Base-by-base conservation (phyloP, 2,329 filamentous ascomycete genomes). In the Colletotrichum melonis region DNA sequence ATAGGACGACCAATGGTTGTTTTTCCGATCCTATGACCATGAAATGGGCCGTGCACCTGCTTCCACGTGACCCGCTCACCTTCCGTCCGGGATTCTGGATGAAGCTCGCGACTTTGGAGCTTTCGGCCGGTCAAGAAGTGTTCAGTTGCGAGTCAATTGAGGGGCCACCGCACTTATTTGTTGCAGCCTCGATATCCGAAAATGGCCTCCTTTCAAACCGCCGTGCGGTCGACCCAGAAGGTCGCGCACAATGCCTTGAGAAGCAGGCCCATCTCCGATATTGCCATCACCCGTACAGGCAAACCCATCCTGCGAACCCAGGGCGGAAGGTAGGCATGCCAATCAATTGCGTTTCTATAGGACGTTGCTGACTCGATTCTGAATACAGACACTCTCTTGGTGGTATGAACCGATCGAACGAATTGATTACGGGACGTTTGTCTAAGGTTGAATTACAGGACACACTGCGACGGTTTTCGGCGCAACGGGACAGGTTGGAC, bases 401-500 rank as follows among this genome's bases (percentile, higher is more conserved):
- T 92, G 95, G 94, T 97, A 91, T 79, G 81, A 76, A n/a, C 1
- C 19, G 19, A 49, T 22, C 19, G 52, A 19, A 22, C 64, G 26
- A 38, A 5, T 42, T 24, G 30, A 64, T 14, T 12, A 16, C 59
- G 46, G 63, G 56, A 12, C 56, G 11, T 42, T 42, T 74, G 70
- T 76, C 74, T 62, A 71, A 69, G 71, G 75, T 38, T 63, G 26
- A 55, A 32, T 46, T 81, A 77, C 84, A 95, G 96, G 96, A 77
- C 95, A 98, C 86, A 98, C 95, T 75, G 96, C 94, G 75, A 99
- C 97, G 72, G 96, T 99, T 79, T 99, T 99, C 86, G 97, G 97
- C 85, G 97, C 97, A 80, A 98, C 95, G 75, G 97, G 97, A 76
- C 96, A 97, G 83, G 87, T 99, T 69, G 97, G 97, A 81, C 92